These are phyloP conservation scores for Tolypocladium nubicola DNA, from an alignment of 2,329 filamentous ascomycete species.

Conservation along the genomic window DNA sequence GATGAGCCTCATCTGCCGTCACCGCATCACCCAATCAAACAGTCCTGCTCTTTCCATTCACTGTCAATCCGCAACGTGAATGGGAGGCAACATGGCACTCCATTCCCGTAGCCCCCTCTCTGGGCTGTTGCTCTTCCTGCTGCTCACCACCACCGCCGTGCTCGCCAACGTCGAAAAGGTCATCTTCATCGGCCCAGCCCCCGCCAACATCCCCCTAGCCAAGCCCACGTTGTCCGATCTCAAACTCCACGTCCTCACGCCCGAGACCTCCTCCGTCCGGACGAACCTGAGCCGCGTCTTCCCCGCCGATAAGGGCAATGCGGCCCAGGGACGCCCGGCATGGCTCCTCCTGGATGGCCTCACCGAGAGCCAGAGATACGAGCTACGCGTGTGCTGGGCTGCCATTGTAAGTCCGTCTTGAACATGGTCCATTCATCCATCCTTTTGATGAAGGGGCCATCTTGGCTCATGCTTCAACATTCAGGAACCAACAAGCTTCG, in stretches of 20 bases:
- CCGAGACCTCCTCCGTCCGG: slow-evolving; percentile 42
- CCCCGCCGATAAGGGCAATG: slow-evolving; percentile 33
- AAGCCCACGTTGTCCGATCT: slow-evolving; percentile 38
- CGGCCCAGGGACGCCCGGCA: slow-evolving; percentile 48
- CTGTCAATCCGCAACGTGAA: neutral
- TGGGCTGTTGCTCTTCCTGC: neutral
- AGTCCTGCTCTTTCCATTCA: neutral
- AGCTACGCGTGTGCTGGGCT: slow-evolving; percentile 86
- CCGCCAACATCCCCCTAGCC: slow-evolving; percentile 38
- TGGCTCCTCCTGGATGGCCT: slow-evolving; percentile 74
- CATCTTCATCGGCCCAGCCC: slow-evolving; percentile 68
- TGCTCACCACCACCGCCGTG: slow-evolving; percentile 9
- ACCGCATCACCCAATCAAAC: neutral
- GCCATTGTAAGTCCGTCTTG: slow-evolving; percentile 59
- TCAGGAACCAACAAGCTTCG: slow-evolving; percentile 80
- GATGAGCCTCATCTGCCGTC: neutral
- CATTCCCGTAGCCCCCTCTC: neutral
- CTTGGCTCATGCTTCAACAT: neutral
- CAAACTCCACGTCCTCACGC: slow-evolving; percentile 54
- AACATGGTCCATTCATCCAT: neutral
- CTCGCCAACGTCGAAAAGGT: slow-evolving; percentile 80
- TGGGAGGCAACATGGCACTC: neutral
- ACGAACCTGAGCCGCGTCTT: slow-evolving; percentile 59
- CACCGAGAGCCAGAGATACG: slow-evolving; percentile 66
- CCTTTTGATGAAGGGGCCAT: neutral